Evolutionary conservation across 257 asterid species (phyloP).

Genomic region (Rehmannia glutinosa): DNA sequence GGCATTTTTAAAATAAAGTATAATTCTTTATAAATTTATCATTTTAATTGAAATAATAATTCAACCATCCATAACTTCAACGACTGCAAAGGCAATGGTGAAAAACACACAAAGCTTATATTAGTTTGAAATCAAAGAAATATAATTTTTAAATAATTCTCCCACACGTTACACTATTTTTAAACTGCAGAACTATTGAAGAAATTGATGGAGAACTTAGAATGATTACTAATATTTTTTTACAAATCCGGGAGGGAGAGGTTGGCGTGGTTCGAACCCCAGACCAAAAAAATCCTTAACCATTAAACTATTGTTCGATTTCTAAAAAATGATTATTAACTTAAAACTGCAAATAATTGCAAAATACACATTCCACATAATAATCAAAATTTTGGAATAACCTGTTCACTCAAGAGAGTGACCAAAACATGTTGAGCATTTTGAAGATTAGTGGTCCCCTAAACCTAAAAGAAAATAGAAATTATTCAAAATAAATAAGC

Average conservation of each 20-base stretch:
- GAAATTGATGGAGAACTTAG: background rate
- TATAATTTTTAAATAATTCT: background rate
- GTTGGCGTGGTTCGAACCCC: no score
- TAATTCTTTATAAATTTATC: no score
- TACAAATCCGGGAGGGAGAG: no score
- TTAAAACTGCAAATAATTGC: background rate
- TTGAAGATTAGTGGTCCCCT: slow-evolving; percentile 23
- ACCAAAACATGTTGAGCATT: slow-evolving; percentile 2
- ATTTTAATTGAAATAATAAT: no score
- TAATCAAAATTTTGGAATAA: background rate
- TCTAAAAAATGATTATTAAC: no score
- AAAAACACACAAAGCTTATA: no score
- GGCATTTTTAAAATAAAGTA: no score
- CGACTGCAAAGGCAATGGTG: no score
- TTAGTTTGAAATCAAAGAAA: no score
- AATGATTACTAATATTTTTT: background rate
- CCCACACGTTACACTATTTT: background rate
- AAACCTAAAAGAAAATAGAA: background rate
- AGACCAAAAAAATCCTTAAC: no score
- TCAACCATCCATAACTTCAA: no score
- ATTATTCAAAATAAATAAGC: background rate
- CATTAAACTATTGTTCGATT: no score
- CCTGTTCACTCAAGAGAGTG: background rate
- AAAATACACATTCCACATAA: background rate
- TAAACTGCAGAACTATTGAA: background rate